phyloP scores from a whole-genome alignment of 495 filamentous ascomycete genomes.

The Hypomontagnella monticulosa region DNA sequence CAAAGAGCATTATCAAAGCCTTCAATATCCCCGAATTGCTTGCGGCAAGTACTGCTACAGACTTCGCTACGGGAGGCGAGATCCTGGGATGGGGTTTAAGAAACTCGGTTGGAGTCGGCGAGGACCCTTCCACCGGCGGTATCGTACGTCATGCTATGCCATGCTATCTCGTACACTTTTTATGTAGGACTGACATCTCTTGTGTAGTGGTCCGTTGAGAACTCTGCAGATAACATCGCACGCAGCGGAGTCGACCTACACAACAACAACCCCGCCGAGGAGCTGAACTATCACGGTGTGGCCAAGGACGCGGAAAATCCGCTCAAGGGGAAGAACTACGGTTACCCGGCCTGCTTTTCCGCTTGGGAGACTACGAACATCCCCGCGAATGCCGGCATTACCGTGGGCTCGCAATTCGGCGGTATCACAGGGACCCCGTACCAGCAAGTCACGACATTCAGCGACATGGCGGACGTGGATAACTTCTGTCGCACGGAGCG shows the following conservation, averaged over 20 bases:
- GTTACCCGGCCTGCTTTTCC: constrained; percentile 70
- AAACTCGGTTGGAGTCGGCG: constrained; percentile 71
- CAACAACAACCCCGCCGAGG: constrained; percentile 73
- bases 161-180: background rate
- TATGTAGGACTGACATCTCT: constrained; percentile 31
- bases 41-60: constrained; percentile 41
- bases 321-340: constrained; percentile 59
- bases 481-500: constrained; percentile 51
- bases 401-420: constrained; percentile 61
- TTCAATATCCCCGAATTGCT: constrained; percentile 61
- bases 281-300: constrained; percentile 72
- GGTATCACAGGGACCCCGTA: constrained; percentile 42
- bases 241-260: constrained; percentile 66
- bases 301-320: constrained; percentile 59
- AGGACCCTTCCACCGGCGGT: constrained; percentile 66
- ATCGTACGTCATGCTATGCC: constrained; percentile 42
- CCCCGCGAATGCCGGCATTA: constrained; percentile 56
- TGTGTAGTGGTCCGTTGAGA: constrained; percentile 70
- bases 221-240: constrained; percentile 67
- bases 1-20: constrained; percentile 66
- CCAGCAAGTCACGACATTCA: constrained; percentile 35
- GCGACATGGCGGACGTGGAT: constrained; percentile 45
- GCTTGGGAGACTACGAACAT: constrained; percentile 66
- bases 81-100: constrained; percentile 73
- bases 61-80: constrained; percentile 61